These are phyloP conservation scores for Lithocarpus polystachyus DNA, from an alignment of 306 rosid species.

Conservation along the genomic window DNA sequence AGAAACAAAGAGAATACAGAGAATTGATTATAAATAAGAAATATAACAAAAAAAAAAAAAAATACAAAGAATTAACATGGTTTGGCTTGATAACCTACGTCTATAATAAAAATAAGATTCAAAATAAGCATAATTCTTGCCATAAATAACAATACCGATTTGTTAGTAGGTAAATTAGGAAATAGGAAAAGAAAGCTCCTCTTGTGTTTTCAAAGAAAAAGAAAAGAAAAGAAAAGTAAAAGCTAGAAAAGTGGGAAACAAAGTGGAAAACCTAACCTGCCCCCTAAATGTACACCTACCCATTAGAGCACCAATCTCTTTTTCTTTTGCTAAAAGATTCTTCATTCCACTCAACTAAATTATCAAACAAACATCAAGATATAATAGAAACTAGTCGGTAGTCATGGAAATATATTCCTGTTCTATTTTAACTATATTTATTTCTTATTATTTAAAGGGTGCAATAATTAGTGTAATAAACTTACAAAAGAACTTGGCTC, in stretches of 20 bases:
- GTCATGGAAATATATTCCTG: background rate
- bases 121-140: no score
- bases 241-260: slow-evolving; percentile 7
- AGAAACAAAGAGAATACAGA: no score
- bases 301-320: slow-evolving; percentile 8
- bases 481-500: slow-evolving; percentile 81
- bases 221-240: no score
- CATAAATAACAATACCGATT: no score
- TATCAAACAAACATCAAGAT: slow-evolving; percentile 1
- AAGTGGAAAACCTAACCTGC: background rate
- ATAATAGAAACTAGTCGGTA: slow-evolving; percentile 10
- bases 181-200: no score
- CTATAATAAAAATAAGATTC: no score
- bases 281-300: background rate
- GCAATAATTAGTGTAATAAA: background rate
- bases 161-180: no score
- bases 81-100: background rate
- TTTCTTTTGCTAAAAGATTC: slow-evolving; percentile 25
- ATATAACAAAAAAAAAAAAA: no score
- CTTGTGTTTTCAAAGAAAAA: no score
- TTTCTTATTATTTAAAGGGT: background rate
- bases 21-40: no score
- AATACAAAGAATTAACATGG: no score
- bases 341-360: slow-evolving; percentile 18
- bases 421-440: background rate